A percentile compares a stretch with the other conserved stretches of the same genome.
phyloP scores from a whole-genome alignment of 1,139 yeast species.

The Yamadazyma diddensiae region DNA sequence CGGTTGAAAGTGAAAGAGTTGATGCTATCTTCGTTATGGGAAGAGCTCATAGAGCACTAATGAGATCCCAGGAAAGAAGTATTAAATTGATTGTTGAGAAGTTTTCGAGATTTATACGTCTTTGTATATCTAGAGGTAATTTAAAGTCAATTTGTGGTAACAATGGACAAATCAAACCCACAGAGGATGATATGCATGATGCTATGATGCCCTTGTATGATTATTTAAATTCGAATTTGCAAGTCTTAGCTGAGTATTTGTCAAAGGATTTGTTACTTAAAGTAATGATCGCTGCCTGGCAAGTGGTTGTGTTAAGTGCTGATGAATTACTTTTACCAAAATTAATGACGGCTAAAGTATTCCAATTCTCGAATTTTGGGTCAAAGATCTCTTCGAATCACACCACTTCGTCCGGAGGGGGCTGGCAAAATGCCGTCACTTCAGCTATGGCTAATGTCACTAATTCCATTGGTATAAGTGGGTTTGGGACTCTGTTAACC shows the following conservation, averaged over 20 bases:
- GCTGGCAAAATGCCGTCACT: slow-evolving; percentile 51
- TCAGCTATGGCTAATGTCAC: slow-evolving; percentile 51
- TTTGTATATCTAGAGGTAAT: slow-evolving; percentile 42
- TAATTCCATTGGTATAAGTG: slow-evolving; percentile 40
- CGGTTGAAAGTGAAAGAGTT: slow-evolving; percentile 73
- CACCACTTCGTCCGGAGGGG: slow-evolving; percentile 11
- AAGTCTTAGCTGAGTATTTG: slow-evolving; percentile 61
- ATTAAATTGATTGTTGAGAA: slow-evolving; percentile 67
- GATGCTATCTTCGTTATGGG: slow-evolving; percentile 82
- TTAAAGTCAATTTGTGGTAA: slow-evolving; percentile 54
- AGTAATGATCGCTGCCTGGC: slow-evolving; percentile 81
- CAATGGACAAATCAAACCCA: slow-evolving; percentile 43
- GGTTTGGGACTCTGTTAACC: slow-evolving; percentile 56
- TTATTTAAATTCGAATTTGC: slow-evolving; percentile 67
- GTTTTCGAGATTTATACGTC: slow-evolving; percentile 41
- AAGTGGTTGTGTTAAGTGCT: slow-evolving; percentile 58
- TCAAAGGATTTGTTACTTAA: slow-evolving; percentile 57
- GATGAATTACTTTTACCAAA: slow-evolving; percentile 72
- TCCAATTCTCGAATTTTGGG: slow-evolving; percentile 23
- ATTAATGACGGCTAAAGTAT: slow-evolving; percentile 55
- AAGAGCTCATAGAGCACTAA: slow-evolving; percentile 63
- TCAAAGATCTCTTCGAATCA: slow-evolving; percentile 15
- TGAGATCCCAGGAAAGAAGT: slow-evolving; percentile 61
- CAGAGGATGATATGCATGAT: slow-evolving; percentile 57
- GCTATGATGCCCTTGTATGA: slow-evolving; percentile 75